Conservation (phyloP, 371 early-diverging fungal species). For the Mycotypha africana region DNA sequence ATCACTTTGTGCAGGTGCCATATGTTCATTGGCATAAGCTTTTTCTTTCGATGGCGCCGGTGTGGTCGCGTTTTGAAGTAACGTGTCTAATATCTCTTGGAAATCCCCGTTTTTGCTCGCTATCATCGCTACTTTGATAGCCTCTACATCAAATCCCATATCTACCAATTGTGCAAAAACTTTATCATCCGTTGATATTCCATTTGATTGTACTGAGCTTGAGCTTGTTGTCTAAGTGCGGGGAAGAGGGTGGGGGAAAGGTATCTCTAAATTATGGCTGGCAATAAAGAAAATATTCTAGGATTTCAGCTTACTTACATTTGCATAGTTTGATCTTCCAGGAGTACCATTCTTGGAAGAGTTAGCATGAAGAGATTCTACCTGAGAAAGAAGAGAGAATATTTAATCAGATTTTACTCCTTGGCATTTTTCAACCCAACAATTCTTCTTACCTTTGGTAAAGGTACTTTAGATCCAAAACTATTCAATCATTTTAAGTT, state of each 20-base stretch:
- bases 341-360: too few relatives aligned
- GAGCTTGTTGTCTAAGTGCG: background rate
- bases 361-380: too few relatives aligned
- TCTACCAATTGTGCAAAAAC: conserved; percentile 63
- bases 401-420: too few relatives aligned
- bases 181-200: conserved; percentile 7
- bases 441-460: too few relatives aligned
- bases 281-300: too few relatives aligned
- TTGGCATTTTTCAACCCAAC: too few relatives aligned
- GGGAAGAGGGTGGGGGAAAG: background rate
- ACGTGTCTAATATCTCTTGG: conserved; percentile 54
- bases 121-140: conserved; percentile 59
- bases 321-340: too few relatives aligned
- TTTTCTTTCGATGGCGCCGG: conserved; percentile 3
- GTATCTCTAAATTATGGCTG: too few relatives aligned
- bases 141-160: conserved; percentile 70
- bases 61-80: conserved; percentile 61
- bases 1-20: background rate
- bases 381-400: too few relatives aligned
- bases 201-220: background rate
- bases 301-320: too few relatives aligned
- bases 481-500: too few relatives aligned
- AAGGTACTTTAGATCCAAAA: too few relatives aligned
- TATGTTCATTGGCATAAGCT: background rate
- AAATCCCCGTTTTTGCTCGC: conserved; percentile 51